These are phyloP conservation scores for Bolboschoenus planiculmis DNA, from an alignment of 176 grass and related monocot species.

Conservation along the genomic window DNA sequence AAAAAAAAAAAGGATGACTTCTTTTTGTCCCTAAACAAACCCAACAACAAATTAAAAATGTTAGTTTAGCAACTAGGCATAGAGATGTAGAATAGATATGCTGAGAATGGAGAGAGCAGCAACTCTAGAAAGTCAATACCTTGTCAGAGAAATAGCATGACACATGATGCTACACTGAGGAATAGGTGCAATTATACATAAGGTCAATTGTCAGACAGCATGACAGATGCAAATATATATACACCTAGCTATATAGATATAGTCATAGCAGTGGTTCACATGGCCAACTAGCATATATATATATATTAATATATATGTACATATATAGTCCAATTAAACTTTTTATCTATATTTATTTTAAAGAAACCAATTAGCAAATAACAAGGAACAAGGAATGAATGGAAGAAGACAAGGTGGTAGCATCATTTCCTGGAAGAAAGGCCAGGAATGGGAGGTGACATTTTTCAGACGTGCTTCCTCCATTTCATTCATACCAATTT, in stretches of 20 bases:
- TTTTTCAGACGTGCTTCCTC: constrained; percentile 17
- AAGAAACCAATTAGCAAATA: constrained; percentile 13
- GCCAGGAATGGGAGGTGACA: constrained; percentile 23
- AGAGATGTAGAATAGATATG: neutral
- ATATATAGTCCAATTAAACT: constrained; percentile 5
- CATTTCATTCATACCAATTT: constrained; percentile 2
- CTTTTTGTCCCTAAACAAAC: constrained; percentile 16
- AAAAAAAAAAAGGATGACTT: neutral
- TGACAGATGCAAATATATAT: constrained; percentile 19
- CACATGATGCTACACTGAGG: neutral
- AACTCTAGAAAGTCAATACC: neutral
- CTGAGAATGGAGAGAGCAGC: neutral
- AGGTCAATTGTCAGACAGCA: constrained; percentile 22
- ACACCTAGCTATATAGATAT: neutral
- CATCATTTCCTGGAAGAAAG: constrained; percentile 48
- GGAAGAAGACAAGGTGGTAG: constrained; percentile 34
- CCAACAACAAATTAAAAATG: neutral
- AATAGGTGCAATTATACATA: constrained; percentile 11
- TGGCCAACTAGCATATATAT: constrained; percentile 21
- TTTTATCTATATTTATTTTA: neutral
- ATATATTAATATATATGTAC: neutral
- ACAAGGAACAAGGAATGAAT: constrained; percentile 20
- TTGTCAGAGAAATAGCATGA: constrained; percentile 19
- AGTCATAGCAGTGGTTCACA: constrained; percentile 23
- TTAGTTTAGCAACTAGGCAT: neutral